These are phyloP conservation scores for Albifimbria verrucaria DNA, from an alignment of 2,329 filamentous ascomycete species.

Conservation along the genomic window DNA sequence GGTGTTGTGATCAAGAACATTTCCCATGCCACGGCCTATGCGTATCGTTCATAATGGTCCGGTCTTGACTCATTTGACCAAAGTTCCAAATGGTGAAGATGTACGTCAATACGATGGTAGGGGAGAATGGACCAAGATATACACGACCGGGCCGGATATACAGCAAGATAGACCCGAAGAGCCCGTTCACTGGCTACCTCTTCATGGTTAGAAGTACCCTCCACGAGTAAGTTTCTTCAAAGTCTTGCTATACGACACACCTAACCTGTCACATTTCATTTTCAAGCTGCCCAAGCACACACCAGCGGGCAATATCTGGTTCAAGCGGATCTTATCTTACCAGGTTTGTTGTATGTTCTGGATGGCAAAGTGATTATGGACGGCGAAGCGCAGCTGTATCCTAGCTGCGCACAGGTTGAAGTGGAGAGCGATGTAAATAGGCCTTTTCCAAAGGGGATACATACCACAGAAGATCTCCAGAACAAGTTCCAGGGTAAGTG, in stretches of 20 bases:
- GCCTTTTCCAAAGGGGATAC: slow-evolving; percentile 2
- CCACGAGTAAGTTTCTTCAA: not conserved
- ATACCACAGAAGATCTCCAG: slow-evolving; percentile 2
- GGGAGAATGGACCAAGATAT: not conserved
- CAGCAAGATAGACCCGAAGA: not conserved
- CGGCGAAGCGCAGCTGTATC: slow-evolving; percentile 2
- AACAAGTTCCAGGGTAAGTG: not conserved
- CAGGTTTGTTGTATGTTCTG: not conserved
- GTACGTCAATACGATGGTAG: not conserved
- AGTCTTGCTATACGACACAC: not conserved
- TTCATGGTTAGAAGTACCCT: not conserved
- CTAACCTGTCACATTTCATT: slow-evolving; percentile 8
- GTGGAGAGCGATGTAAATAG: slow-evolving; percentile 1
- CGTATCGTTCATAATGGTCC: not conserved
- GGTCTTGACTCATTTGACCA: not conserved
- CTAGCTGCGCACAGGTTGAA: slow-evolving; percentile 3
- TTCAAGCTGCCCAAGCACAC: slow-evolving; percentile 14
- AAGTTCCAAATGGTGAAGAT: not conserved
- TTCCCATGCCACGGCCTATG: not conserved
- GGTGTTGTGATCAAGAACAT: too few relatives aligned
- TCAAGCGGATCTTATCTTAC: slow-evolving; percentile 4
- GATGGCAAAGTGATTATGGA: not conserved
- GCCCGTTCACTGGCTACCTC: slow-evolving; percentile 1
- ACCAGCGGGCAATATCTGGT: slow-evolving; percentile 13
- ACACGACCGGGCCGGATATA: not conserved